Conservation (phyloP, 176 grass and related monocot genomes). For the Avena atlantica region DNA sequence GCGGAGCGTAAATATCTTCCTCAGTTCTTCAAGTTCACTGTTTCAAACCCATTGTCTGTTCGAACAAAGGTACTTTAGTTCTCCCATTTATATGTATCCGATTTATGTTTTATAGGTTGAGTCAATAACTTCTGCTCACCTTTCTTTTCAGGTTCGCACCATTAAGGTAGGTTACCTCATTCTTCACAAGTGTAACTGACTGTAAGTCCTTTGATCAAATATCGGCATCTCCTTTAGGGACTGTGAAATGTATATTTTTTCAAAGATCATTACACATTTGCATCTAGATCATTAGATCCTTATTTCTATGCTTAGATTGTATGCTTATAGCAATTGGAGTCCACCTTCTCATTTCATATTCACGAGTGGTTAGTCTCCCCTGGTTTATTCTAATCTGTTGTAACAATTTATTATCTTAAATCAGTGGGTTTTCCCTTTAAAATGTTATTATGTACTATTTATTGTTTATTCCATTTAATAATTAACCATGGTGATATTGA, state of each 20-base stretch:
- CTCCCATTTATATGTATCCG: constrained; percentile 5
- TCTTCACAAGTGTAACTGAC: constrained; percentile 45
- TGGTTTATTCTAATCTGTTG: constrained; percentile 33
- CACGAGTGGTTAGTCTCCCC: background rate
- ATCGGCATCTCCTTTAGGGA: constrained; percentile 23
- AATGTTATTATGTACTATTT: constrained; percentile 18
- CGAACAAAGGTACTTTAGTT: constrained; percentile 87
- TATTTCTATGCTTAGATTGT: constrained; percentile 28
- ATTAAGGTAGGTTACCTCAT: constrained; percentile 89
- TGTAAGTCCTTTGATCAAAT: constrained; percentile 56
- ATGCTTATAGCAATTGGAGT: background rate
- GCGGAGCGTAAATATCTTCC: constrained; percentile 98
- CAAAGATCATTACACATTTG: constrained; percentile 29
- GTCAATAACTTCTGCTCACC: constrained; percentile 34
- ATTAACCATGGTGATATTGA: constrained; percentile 45
- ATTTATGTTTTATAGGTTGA: constrained; percentile 4
- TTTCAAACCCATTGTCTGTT: constrained; percentile 95
- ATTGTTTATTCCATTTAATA: constrained; percentile 31
- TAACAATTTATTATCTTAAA: constrained; percentile 30
- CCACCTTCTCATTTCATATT: constrained; percentile 22
- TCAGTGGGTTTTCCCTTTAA: constrained; percentile 8
- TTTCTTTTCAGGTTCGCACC: constrained; percentile 80
- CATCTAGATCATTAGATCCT: background rate
- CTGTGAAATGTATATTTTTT: constrained; percentile 26
- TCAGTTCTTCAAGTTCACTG: constrained; percentile 97